Percentiles rank a stretch among this genome's conserved stretches.
Conservation (phyloP, 2,329 filamentous ascomycete species). For the Celoporthe dispersa region DNA sequence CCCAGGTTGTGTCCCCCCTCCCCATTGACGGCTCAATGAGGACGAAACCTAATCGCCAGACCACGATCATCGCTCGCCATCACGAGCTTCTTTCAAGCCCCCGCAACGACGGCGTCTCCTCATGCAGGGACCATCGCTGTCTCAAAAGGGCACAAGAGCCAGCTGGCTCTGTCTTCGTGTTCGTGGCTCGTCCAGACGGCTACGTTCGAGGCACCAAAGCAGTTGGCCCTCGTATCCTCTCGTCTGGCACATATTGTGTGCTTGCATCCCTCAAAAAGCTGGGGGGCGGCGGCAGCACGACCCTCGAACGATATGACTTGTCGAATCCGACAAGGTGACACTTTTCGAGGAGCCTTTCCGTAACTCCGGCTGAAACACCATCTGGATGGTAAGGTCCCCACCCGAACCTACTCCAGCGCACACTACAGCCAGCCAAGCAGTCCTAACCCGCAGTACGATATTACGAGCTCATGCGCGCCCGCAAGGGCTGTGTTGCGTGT, state of each 20-base stretch:
- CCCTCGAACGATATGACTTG: neutral
- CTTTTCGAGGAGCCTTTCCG: neutral
- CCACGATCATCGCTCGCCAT: neutral
- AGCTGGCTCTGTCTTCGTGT: neutral
- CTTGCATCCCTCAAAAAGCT: neutral
- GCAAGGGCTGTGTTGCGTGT: neutral
- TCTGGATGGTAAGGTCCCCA: neutral
- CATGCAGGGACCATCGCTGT: slow-evolving; percentile 9
- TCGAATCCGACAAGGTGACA: neutral
- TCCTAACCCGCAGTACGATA: neutral
- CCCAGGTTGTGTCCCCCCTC: neutral
- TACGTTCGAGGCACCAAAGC: neutral
- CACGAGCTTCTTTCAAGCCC: neutral
- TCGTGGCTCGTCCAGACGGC: neutral
- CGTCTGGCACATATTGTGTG: neutral
- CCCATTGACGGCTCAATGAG: slow-evolving; percentile 1
- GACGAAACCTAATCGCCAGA: neutral
- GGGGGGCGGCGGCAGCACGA: neutral
- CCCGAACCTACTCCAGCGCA: neutral
- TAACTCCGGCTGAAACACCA: slow-evolving; percentile 24
- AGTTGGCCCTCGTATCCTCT: neutral
- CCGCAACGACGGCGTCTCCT: neutral
- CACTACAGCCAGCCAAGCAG: neutral
- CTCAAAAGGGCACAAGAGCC: neutral
- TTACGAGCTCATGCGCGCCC: neutral